Conservation (phyloP, 805 yeast species). For the Candida schatavii region DNA sequence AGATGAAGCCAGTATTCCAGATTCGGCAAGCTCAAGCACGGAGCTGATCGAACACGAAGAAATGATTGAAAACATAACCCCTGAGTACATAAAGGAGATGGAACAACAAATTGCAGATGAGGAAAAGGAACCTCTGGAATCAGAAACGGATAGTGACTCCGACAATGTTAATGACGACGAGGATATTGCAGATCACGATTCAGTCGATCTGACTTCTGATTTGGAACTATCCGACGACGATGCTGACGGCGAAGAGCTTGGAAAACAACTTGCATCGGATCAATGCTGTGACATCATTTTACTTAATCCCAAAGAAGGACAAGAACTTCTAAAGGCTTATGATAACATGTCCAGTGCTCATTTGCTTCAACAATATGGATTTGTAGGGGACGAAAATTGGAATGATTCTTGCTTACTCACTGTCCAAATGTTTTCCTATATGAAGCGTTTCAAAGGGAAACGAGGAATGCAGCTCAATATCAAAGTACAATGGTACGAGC, state of each 20-base stretch:
- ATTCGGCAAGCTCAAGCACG: neutral
- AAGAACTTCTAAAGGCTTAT: slow-evolving; percentile 78
- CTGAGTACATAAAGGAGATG: slow-evolving; percentile 24
- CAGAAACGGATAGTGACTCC: slow-evolving; percentile 10
- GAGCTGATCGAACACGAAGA: slow-evolving; percentile 4
- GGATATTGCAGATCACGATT: slow-evolving; percentile 25
- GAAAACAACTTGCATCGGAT: slow-evolving; percentile 31
- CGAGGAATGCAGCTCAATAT: slow-evolving; percentile 29
- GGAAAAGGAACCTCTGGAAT: slow-evolving; percentile 10
- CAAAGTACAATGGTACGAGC: slow-evolving; percentile 50
- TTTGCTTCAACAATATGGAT: slow-evolving; percentile 76
- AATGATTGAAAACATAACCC: slow-evolving; percentile 14
- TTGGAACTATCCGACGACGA: slow-evolving; percentile 6
- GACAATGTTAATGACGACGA: slow-evolving; percentile 12
- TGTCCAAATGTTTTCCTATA: slow-evolving; percentile 38
- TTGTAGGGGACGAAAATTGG: slow-evolving; percentile 47
- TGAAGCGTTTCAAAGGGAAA: slow-evolving; percentile 20
- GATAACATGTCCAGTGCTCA: slow-evolving; percentile 66
- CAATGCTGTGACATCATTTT: slow-evolving; percentile 71
- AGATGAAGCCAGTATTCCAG: slow-evolving; percentile 5
- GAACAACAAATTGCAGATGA: slow-evolving; percentile 17
- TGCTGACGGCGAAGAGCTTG: slow-evolving; percentile 17
- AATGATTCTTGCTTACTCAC: slow-evolving; percentile 61
- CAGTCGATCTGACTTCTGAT: slow-evolving; percentile 9
- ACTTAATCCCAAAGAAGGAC: slow-evolving; percentile 34